Evolutionary conservation across 2,329 filamentous ascomycete species (phyloP), one percentile per base, ranked within the genome.

Genomic region (Chrysoporthe puriensis): DNA sequence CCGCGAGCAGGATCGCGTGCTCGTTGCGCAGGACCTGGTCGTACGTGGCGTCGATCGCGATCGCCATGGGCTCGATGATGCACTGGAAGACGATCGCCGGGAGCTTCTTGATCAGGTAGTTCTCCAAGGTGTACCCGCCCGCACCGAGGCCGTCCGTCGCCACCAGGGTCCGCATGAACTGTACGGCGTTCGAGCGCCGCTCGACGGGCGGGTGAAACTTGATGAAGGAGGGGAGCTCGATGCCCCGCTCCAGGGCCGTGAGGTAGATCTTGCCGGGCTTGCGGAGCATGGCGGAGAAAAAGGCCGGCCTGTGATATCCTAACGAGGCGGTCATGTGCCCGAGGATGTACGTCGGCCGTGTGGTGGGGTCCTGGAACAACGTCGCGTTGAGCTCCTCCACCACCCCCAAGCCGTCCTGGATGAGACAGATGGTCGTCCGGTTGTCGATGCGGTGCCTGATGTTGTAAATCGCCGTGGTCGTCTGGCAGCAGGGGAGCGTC

Each of bases 1-100:
- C 84, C 79, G 95, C 91, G 56, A 92, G 84, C 52, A 85, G 83
- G 18, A 86, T 87, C 0, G 92, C 84, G 50, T 86, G 81, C 70
- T 83, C 84, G 78, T 94, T 94, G 73, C 86, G 84, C 8, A 91
- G 79, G 0, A 98, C 78, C 59, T 88, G 83, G 56, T 91, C 88
- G 75, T 96, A 97, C 40, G 86, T 84, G 72, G 90, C 88, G 73
- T 96, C 91, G 63, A 96, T 85, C 9, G 97, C 81, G 1, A 92
- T 90, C 4, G 93, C 94, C 5, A 97, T 82, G 0, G 95, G 90
- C 71, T 97, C 94, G 65, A 96, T 87, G 40, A 96, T 84, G 60
- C 89, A 87, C 70, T 90, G 90, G 72, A 94, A 87, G 2, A 92
- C 88, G 48, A 97, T 83, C 59, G 90, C 90, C 59, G 95, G 91